Evolutionary conservation across 441 rosid genomes (phyloP).

Genomic region (Jatropha multifida): DNA sequence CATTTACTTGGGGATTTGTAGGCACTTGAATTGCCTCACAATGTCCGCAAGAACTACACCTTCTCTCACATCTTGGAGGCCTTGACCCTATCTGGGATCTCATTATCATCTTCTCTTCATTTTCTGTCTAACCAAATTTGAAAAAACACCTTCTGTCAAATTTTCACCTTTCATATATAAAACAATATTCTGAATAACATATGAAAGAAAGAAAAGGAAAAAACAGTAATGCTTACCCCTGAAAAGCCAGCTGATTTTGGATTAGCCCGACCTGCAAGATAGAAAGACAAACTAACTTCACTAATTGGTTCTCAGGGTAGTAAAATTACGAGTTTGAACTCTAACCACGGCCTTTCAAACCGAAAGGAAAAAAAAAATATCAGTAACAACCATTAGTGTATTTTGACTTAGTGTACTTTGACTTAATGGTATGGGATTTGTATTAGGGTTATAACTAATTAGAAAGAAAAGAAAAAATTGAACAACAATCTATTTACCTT

Average conservation of each 20-base stretch:
- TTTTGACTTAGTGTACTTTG: no score
- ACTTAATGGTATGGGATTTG: no score
- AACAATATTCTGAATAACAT: not conserved
- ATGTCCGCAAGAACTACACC: constrained; percentile 30
- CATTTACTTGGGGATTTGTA: constrained; percentile 30
- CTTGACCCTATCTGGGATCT: constrained; percentile 33
- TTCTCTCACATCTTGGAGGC: constrained; percentile 36
- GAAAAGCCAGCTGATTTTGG: constrained; percentile 24
- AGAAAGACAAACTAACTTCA: not conserved
- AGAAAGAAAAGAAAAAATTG: not conserved
- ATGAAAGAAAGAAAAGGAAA: not conserved
- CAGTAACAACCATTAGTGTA: no score
- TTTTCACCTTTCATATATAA: not conserved
- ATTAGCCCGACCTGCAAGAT: constrained; percentile 36
- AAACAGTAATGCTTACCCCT: constrained; percentile 24
- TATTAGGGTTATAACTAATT: no score
- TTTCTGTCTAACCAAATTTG: constrained; percentile 18
- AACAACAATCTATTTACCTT: constrained; percentile 33
- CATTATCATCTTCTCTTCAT: constrained; percentile 22
- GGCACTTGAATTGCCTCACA: constrained; percentile 39
- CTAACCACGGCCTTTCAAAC: no score
- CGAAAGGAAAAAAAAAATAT: not conserved
- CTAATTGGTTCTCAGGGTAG: no score
- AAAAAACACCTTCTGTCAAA: no score
- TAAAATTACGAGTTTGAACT: no score